phyloP scores from a whole-genome alignment of 2,329 filamentous ascomycete genomes.

The Cladosporium sp. region DNA sequence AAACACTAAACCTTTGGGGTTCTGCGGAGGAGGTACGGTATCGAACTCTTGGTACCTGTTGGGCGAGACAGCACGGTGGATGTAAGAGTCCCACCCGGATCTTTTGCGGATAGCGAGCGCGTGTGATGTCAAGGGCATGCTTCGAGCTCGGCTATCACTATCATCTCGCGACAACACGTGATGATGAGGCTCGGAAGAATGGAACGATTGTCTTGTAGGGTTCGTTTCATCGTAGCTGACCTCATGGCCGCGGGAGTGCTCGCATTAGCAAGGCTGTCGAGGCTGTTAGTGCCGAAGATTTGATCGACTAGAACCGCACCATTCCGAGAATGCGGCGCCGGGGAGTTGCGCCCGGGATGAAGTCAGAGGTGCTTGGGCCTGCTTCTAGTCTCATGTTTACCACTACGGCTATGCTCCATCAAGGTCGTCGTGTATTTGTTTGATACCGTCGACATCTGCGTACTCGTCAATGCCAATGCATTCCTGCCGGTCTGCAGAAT shows the following conservation, averaged over 20 bases:
- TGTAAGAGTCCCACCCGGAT: neutral
- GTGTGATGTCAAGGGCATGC: conserved; percentile 17
- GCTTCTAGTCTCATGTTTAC: neutral
- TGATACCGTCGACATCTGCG: neutral
- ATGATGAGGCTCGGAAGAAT: conserved; percentile 4
- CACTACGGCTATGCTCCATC: neutral
- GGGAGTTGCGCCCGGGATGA: neutral
- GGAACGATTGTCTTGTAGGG: conserved; percentile 2
- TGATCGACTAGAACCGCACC: neutral
- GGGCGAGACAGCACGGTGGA: conserved; percentile 10
- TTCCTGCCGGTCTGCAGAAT: neutral
- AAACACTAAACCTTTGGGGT: conserved; percentile 11
- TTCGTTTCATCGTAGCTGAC: neutral
- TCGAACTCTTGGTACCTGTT: conserved; percentile 16
- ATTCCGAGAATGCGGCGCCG: conserved; percentile 9
- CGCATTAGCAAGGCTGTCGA: neutral
- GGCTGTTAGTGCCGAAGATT: neutral
- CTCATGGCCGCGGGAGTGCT: conserved; percentile 18
- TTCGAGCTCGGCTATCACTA: neutral
- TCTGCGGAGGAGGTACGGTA: conserved; percentile 12
- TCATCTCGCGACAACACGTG: conserved; percentile 2
- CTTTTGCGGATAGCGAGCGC: conserved; percentile 12
- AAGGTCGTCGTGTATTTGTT: neutral
- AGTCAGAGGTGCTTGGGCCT: neutral
- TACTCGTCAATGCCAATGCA: neutral